Conservation (phyloP, 176 grass and related monocot species). For the Bothriochloa decipiens region DNA sequence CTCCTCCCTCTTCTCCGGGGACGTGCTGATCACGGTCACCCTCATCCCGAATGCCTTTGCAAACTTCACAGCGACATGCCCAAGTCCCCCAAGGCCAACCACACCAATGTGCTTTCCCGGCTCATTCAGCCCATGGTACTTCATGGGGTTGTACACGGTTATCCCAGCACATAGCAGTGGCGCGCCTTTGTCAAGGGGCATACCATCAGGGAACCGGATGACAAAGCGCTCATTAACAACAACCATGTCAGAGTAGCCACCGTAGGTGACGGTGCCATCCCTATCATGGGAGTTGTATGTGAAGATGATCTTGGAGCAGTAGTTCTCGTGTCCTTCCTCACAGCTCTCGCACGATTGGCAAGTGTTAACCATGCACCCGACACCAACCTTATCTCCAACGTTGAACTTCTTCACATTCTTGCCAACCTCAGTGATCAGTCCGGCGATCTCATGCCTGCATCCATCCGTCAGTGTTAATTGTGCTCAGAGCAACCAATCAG, state of each 20-base stretch:
- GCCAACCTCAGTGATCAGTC: slow-evolving; percentile 57
- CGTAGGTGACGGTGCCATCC: slow-evolving; percentile 52
- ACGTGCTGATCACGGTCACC: slow-evolving; percentile 69
- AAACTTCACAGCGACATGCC: slow-evolving; percentile 73
- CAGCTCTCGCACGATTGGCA: slow-evolving; percentile 62
- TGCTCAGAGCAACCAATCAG: neutral
- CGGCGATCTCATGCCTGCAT: slow-evolving; percentile 65
- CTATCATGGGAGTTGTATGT: slow-evolving; percentile 63
- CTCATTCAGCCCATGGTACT: slow-evolving; percentile 40
- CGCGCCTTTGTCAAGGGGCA: slow-evolving; percentile 53
- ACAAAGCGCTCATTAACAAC: slow-evolving; percentile 54
- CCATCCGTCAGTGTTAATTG: neutral
- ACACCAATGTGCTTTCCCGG: slow-evolving; percentile 56
- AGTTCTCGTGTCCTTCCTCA: slow-evolving; percentile 47
- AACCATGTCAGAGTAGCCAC: slow-evolving; percentile 60
- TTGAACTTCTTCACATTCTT: slow-evolving; percentile 53
- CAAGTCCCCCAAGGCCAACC: slow-evolving; percentile 65
- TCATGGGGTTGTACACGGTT: slow-evolving; percentile 73
- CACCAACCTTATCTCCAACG: slow-evolving; percentile 54
- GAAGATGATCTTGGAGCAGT: slow-evolving; percentile 51
- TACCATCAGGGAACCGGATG: slow-evolving; percentile 47
- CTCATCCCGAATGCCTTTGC: slow-evolving; percentile 62
- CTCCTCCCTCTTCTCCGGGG: slow-evolving; percentile 52
- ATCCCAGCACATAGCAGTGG: slow-evolving; percentile 71
- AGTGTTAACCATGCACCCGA: slow-evolving; percentile 68